Evolutionary conservation across 2,329 filamentous ascomycete genomes (phyloP), one percentile per base, ranked within the genome.

Genomic region (Pyricularia grisea): DNA sequence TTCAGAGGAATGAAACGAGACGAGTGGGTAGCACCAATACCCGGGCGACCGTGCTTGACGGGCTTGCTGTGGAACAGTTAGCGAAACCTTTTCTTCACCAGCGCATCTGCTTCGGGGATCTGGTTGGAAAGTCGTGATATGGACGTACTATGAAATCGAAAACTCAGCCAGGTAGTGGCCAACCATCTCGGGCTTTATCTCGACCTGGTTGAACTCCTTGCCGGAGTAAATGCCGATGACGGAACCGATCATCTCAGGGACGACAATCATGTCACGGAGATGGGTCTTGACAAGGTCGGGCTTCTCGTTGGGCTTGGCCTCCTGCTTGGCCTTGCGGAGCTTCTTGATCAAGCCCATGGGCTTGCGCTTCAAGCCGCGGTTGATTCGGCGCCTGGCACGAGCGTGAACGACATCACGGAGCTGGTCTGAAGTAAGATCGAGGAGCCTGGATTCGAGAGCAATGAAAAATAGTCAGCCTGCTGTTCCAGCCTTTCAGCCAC

Each of bases 321-420:
- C 93, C 85, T 97, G 93, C 91, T 97, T 97, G 77, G 95, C 91
- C 89, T 97, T 98, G 84, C 95, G 94, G 80, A 99, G 93, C 91
- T 99, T 99, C 93, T 98, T 98, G 90, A 99, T 98, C 80, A 99
- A 88, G 79, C 95, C 95, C 95, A 99, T 98, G 79, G 95, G 95
- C 89, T 97, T 97, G 88, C 95, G 94, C 92, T 98, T 99, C 79
- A 99, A 91, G 80, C 95, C 95, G 77, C 95, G 94, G 92, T 98
- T 98, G 92, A 99, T 98, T 83, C 96, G 90, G 84, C 95, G 91
- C 82, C 95, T 94, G 81, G 95, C 95, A 83, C 95, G 95, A 80
- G 95, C 95, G 88, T 99, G 95, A 80, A 99, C 94, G 83, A 99
- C 92, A 91, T 97, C 94, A 81, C 95, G 94, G 84, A 99, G 93